Conservation (phyloP, 768 basidiomycete species). For the Lactarius hengduanensis region DNA sequence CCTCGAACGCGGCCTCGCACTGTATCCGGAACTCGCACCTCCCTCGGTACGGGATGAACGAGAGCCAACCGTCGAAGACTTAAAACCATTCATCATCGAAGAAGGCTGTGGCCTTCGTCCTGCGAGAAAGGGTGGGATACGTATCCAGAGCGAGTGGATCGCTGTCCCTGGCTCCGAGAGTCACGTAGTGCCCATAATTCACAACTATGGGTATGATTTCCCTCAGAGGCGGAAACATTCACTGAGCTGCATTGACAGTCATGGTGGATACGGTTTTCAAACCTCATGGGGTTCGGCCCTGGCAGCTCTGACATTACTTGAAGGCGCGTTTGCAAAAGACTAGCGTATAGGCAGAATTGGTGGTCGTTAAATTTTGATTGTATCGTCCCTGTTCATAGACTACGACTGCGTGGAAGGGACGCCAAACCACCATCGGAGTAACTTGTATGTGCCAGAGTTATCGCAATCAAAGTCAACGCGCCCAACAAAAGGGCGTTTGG, state of each 20-base stretch:
- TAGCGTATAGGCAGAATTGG: not conserved
- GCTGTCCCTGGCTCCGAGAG: constrained; percentile 32
- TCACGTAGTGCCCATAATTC: constrained; percentile 47
- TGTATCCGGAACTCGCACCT: constrained; percentile 37
- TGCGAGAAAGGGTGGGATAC: constrained; percentile 62
- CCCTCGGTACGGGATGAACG: constrained; percentile 31
- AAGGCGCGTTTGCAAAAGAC: constrained; percentile 37
- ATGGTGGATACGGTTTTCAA: constrained; percentile 63
- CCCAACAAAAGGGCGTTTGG: constrained; percentile 45
- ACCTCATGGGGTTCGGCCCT: constrained; percentile 65
- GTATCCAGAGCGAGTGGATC: constrained; percentile 51
- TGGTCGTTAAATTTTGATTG: not conserved
- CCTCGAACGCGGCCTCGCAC: constrained; percentile 43
- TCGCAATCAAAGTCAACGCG: constrained; percentile 44
- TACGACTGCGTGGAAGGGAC: constrained; percentile 14
- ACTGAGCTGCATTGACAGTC: constrained; percentile 38
- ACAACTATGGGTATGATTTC: constrained; percentile 61
- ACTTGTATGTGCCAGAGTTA: constrained; percentile 16
- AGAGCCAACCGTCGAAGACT: constrained; percentile 39
- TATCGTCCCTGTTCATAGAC: not conserved
- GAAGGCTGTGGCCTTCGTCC: constrained; percentile 64
- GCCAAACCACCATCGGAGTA: constrained; percentile 29
- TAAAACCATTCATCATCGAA: constrained; percentile 41
- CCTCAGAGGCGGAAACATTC: not conserved
- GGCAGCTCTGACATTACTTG: constrained; percentile 47